Evolutionary conservation across 129 eudicot genomes (phyloP), one percentile per base, ranked within the genome.

Genomic region (Saposhnikovia divaricata): DNA sequence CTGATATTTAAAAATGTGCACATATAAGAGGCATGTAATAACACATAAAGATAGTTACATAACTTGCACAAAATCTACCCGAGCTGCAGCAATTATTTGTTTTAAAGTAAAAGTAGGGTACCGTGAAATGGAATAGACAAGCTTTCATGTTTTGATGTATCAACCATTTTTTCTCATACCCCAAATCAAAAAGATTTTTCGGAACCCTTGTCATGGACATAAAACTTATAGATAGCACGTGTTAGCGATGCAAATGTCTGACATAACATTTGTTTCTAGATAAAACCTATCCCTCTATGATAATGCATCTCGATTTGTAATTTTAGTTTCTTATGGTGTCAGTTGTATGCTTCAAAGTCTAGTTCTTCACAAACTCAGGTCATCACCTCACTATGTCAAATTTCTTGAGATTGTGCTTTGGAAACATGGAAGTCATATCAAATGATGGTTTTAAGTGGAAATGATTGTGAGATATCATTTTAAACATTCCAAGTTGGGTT

Each of bases 1-100:
- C 91, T 85, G 81, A 65, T 42, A 40, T 81, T 74, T 8, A 72
- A 55, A 48, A 76, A 76, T 61, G 11, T 66, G 72, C 14, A 46
- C 63, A 43, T 16, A 40, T 65, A 9, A 78, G 81, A 78, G 81
- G 44, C 74, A 78, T 63, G 23, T 5, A n/a, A 8, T 23, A 40
- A 38, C 13, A 80, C 45, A 71, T 7, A 34, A 38, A 70, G 11
- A 71, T 19, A 16, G 7, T 15, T 28, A 5, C 21, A 37, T 70
- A 38, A 71, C 6, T 2, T 71, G 44, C 21, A 28, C 44, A 16
- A 39, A 5, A 71, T 31, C 40, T 68, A 1, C 73, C 43, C 37
- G 23, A 61, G 42, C 14, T 31, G 73, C 73, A 68, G 40, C 39
- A 13, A 68, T 31, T 31, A 31, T n/a, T 28, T 25, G 15, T 61